Evolutionary conservation across 495 filamentous ascomycete species (phyloP).

Genomic region (Podospora pseudopauciseta): DNA sequence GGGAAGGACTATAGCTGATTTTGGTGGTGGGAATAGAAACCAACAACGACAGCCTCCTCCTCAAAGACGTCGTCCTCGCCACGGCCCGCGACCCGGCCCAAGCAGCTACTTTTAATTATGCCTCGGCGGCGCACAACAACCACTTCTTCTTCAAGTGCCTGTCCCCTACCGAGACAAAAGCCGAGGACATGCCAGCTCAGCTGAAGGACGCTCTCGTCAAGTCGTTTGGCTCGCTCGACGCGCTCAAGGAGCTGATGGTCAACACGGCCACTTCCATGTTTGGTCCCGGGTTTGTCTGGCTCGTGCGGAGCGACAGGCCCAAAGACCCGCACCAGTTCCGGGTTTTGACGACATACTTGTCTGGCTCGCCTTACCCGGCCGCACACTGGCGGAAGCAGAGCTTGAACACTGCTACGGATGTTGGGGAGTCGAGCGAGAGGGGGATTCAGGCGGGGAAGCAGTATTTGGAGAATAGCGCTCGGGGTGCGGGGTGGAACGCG

Average conservation of each 20-base stretch:
- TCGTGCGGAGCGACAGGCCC: slow-evolving; percentile 54
- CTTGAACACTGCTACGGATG: slow-evolving; percentile 70
- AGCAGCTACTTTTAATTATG: slow-evolving; percentile 87
- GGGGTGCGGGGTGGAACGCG: slow-evolving; percentile 46
- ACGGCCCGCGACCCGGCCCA: slow-evolving; percentile 72
- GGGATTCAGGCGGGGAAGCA: slow-evolving; percentile 36
- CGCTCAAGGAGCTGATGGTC: slow-evolving; percentile 73
- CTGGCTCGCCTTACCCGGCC: slow-evolving; percentile 80
- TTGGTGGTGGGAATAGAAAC: slow-evolving; percentile 39
- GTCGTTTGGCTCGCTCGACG: slow-evolving; percentile 76
- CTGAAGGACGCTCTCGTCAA: slow-evolving; percentile 45
- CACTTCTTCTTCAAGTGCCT: slow-evolving; percentile 81
- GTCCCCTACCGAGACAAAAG: slow-evolving; percentile 36
- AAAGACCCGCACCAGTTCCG: slow-evolving; percentile 48
- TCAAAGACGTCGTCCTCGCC: slow-evolving; percentile 66
- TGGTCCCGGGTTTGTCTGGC: slow-evolving; percentile 95
- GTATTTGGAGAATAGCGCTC: slow-evolving; percentile 37
- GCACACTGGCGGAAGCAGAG: slow-evolving; percentile 79
- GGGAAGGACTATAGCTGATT: not conserved
- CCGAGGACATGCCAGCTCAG: slow-evolving; percentile 26
- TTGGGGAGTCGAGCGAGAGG: slow-evolving; percentile 29
- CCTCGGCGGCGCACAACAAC: slow-evolving; percentile 95
- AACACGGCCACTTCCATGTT: slow-evolving; percentile 87
- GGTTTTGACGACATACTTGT: slow-evolving; percentile 85
- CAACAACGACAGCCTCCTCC: slow-evolving; percentile 45